Base-by-base conservation (phyloP, 2,329 filamentous ascomycete species). In the Elsinoe ampelina region DNA sequence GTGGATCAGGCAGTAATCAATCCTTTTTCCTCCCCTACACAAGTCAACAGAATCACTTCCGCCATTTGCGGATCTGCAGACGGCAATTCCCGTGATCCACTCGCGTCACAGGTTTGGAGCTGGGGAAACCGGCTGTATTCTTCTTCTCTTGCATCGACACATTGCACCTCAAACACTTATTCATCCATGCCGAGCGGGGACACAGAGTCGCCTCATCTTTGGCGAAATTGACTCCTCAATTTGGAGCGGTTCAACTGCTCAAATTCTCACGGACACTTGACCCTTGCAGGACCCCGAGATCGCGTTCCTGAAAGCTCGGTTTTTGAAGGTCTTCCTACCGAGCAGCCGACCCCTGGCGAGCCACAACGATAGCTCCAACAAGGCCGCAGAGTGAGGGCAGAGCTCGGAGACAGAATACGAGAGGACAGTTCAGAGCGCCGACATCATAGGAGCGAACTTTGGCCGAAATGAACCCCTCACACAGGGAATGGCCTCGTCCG, bases 391-490 rank as follows among this genome's bases (percentile, higher is more conserved):
- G 26, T 30, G 26, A 30, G 26, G 2, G 8, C 7, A 30, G 26
- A 30, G 7, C 26, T 30, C 7, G 26, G 7, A 8, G 8, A 30
- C 26, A 8, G 2, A 30, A 2, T 8, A 30, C n/a, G n/a, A n/a
- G 26, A 30, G 26, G 26, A 30, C 26, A 7, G 26, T 30, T 30
- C 26, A 30, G 7, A 30, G 26, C 26, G 8, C 26, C 26, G 8
- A 2, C 2, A 30, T 8, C 26, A 30, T 30, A 30, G 26, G 30
- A 34, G 2, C 34, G 19, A 38, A 34, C 13, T 8, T 35, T 39
- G 34, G 48, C 48, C 48, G 47, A 45, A 51, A 61, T 61, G 59
- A 61, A 61, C 48, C 59, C 59, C 36, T 57, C 58, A 38, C 59
- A 58, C 30, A 42, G 56, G 34, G 56, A 58, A 19, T 58, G 56